Conservation (phyloP, 2,329 filamentous ascomycete species). For the Pseudopyricularia cyperi region DNA sequence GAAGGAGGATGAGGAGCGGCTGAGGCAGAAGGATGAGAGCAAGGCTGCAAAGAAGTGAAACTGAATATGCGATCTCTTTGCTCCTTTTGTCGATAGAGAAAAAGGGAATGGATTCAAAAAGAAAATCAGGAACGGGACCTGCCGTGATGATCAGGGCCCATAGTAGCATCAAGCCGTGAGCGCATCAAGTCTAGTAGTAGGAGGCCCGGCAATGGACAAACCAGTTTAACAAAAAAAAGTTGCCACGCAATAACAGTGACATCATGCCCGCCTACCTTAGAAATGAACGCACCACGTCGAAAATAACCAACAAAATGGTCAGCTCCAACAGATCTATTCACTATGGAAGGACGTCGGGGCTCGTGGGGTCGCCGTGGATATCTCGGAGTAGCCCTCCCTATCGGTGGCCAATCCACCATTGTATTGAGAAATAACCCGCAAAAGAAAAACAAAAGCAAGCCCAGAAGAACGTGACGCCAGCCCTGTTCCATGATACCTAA, state of each 20-base stretch:
- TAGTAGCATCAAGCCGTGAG: too few species aligned
- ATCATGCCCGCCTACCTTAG: too few species aligned
- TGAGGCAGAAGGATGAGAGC: conserved; percentile 41
- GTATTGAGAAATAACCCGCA: not conserved
- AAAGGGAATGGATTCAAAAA: not conserved
- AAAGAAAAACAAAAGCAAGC: not conserved
- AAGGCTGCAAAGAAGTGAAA: not conserved
- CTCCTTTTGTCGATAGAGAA: too few species aligned
- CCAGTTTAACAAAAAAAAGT: too few species aligned
- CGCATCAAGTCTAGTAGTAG: too few species aligned
- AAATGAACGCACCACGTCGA: too few species aligned
- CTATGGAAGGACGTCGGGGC: not conserved
- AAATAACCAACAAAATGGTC: too few species aligned
- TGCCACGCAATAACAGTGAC: too few species aligned
- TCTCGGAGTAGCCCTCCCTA: not conserved
- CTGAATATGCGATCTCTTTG: too few species aligned
- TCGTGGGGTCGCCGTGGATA: not conserved
- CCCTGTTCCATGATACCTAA: not conserved
- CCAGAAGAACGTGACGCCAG: conserved; percentile 1
- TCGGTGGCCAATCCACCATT: not conserved
- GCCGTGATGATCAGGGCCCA: too few species aligned
- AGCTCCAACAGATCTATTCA: not conserved
- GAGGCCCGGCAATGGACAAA: too few species aligned
- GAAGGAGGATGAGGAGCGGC: conserved; percentile 52
- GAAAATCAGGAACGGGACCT: too few species aligned